Conservation (phyloP, 352 stramenopile species). For the Phytophthora litchii region DNA sequence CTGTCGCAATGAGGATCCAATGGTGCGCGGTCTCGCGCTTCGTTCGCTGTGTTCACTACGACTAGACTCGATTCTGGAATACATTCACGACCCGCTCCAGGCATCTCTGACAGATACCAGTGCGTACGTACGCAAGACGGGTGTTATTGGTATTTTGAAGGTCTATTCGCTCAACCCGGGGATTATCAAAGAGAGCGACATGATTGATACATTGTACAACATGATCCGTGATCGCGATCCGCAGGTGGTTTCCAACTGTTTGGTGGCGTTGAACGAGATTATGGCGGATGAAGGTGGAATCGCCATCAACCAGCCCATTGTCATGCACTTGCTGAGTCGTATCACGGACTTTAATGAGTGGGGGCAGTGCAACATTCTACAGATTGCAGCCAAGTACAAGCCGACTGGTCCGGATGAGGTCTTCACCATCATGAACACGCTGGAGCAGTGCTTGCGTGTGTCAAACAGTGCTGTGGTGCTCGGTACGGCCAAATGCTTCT, state of each 20-base stretch:
- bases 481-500: conserved; percentile 97
- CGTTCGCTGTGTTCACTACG: conserved; percentile 96
- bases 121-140: conserved; percentile 99
- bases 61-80: conserved; percentile 98
- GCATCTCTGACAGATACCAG: conserved; percentile 94
- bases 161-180: conserved; percentile 93
- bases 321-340: conserved; percentile 97
- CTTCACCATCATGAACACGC: conserved; percentile 98
- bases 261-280: conserved; percentile 98
- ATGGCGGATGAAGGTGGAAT: conserved; percentile 97
- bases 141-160: conserved; percentile 99
- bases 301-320: conserved; percentile 96
- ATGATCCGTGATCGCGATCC: conserved; percentile 98
- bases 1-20: conserved; percentile 98
- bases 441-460: conserved; percentile 95
- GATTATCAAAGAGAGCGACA: conserved; percentile 92
- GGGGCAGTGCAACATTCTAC: conserved; percentile 96
- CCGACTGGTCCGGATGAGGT: conserved; percentile 94
- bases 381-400: conserved; percentile 95
- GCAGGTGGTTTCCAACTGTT: conserved; percentile 97
- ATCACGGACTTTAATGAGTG: conserved; percentile 99
- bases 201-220: conserved; percentile 99
- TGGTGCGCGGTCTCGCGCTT: conserved; percentile 97
- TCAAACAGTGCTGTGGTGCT: conserved; percentile 97
- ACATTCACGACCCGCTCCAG: conserved; percentile 95